phyloP scores from a whole-genome alignment of 2,329 filamentous ascomycete species.

The Geosmithia morbida region DNA sequence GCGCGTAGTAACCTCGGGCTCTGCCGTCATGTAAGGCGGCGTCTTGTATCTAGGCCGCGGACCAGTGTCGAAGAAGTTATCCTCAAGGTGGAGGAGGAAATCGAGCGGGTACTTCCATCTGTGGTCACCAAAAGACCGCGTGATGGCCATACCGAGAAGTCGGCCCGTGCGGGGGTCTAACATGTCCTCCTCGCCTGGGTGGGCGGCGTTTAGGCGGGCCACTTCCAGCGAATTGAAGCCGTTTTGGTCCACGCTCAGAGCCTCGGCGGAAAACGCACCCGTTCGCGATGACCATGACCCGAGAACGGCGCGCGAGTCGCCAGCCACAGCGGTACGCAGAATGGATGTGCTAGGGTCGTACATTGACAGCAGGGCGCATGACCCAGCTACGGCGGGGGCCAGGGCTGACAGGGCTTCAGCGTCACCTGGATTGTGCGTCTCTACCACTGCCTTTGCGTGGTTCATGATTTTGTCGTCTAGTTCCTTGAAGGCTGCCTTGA shows the following conservation, averaged over 20 bases:
- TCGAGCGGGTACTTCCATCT: slow-evolving; percentile 51
- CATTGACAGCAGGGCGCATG: slow-evolving; percentile 48
- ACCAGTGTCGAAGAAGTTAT: slow-evolving; percentile 10
- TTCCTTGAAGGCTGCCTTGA: slow-evolving; percentile 41
- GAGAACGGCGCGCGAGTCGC: slow-evolving; percentile 53
- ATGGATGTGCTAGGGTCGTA: slow-evolving; percentile 39
- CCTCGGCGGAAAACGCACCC: slow-evolving; percentile 30
- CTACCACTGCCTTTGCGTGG: slow-evolving; percentile 16
- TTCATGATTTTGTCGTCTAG: slow-evolving; percentile 41
- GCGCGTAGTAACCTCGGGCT: slow-evolving; percentile 47
- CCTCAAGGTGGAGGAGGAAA: not conserved
- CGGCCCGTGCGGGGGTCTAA: slow-evolving; percentile 33
- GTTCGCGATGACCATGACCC: slow-evolving; percentile 29
- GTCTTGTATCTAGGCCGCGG: slow-evolving; percentile 29
- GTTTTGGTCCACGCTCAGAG: slow-evolving; percentile 51
- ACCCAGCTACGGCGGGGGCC: slow-evolving; percentile 30
- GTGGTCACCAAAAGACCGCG: slow-evolving; percentile 54
- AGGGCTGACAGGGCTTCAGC: slow-evolving; percentile 15
- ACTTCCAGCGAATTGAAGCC: slow-evolving; percentile 47
- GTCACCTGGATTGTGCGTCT: slow-evolving; percentile 12
- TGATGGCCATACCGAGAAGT: slow-evolving; percentile 44
- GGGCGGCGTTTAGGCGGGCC: slow-evolving; percentile 35
- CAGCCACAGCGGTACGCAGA: slow-evolving; percentile 49
- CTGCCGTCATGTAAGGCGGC: slow-evolving; percentile 54
- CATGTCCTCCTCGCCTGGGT: slow-evolving; percentile 48